Evolutionary conservation across 768 basidiomycete species (phyloP), one percentile per base, ranked within the genome.

Genomic region (Boletales sp.): DNA sequence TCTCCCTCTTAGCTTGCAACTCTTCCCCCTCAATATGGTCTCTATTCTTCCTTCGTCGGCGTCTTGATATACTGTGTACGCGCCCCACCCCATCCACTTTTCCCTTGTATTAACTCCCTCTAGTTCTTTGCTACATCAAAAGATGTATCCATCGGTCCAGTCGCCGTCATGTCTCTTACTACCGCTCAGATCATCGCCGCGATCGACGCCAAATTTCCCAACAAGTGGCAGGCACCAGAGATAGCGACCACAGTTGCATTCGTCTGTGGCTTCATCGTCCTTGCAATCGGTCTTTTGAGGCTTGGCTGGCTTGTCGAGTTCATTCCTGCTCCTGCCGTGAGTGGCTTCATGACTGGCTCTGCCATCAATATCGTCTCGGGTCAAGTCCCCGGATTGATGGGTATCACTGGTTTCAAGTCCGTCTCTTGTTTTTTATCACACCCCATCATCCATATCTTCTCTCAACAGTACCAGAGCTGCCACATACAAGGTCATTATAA

Each of bases 81-180:
- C 68, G 9, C 42, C 35, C 45, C 35, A 13, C 34, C 39, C n/a
- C 24, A 4, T 21, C 21, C 29, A 27, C 7, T 1, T n/a, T 5
- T 12, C 6, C 19, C 17, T 2, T 15, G 57, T 15, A 5, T n/a
- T 13, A 8, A 29, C 31, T 30, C 34, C 38, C 39, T 34, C 36
- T 55, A 91, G 87, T 81, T 97, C 72, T 97, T 98, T 63, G 95
- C 94, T 19, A 98, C 97, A 0, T 91, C 91, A 27, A 97, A 97
- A 69, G 97, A 99, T 74, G 90, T 99, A 37, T 94, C 93, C n/a
- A 98, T 99, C 58, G 97, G 97, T 43, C 97, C 97, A 2, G 95
- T 98, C 58, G 95, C 97, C 8, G 95, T 99, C 65, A 97, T 99
- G 94, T 94, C 92, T 2, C 78, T 97, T 44, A 87, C 89, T 17